Base-by-base conservation (phyloP, 2,329 filamentous ascomycete species). In the Dactylellina cionopaga region DNA sequence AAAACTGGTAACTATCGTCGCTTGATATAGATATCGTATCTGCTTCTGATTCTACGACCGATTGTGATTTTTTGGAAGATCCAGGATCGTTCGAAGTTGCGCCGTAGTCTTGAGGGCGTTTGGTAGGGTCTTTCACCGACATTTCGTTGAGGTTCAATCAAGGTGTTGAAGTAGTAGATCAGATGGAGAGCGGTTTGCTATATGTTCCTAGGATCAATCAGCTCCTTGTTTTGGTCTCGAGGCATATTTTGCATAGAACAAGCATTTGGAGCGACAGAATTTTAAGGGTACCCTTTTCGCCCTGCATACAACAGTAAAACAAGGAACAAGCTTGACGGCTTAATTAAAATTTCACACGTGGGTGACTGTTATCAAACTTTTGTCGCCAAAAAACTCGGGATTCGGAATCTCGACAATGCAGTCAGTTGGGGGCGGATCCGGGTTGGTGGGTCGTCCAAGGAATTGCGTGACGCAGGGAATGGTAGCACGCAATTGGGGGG, bases 401-500 rank as follows among this genome's bases (percentile, higher is more conserved):
- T 15, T 54, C 54, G 46, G 46, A 47, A 52, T 10, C 29, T 60
- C 19, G 51, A 55, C 41, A n/a, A n/a, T n/a, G n/a, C 41, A 19
- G 37, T 35, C 56, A 65, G 56, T 31, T 17, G 44, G 31, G 15
- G 43, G 33, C 25, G 29, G 43, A 70, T 24, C 65, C 65, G 52
- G 55, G 65, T 63, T 56, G 37, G 65, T 70, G 65, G 65, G 56
- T 63, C 46, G 43, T 41, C 24, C 29, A 17, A 63, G 29, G 24
- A 27, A 63, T 70, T 70, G 65, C 65, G 65, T 70, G 65, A 70
- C 41, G 25, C 56, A 70, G 56, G 56, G 56, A 49, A 43, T 6
- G 11, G 49, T 43, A 65, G 54, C 65, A 63, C 65, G 65, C 65
- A 56, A 70, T 63, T 39, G 19, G 58, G 2, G 19, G 22, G 6